Evolutionary conservation across 1,284 basidiomycete species (phyloP), one percentile per base, ranked within the genome.

Genomic region (Bondarzewia mesenterica): DNA sequence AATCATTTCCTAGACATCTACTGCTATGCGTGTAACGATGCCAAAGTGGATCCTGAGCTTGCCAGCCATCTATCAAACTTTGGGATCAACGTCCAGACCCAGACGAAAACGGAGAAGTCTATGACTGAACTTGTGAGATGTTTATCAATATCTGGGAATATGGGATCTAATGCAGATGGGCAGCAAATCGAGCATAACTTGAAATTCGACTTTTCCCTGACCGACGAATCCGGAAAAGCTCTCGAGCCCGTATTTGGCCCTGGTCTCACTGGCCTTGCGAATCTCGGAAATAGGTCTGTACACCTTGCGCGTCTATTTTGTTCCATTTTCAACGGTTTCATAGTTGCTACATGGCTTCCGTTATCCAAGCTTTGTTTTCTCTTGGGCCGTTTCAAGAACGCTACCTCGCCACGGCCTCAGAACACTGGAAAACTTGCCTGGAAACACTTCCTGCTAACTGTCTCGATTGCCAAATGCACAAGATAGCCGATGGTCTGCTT

Each of bases 131-230:
- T 99, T 49, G 91, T 92, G 52, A 52, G 79, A 47, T 7, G 3
- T 5, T 26, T 1, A 18, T 39, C 12, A n/a, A 21, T 21, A 27
- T 7, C 26, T 35, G 47, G 21, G 14, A 3, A 5, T 5, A n/a
- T 10, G n/a, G 12, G 2, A 20, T n/a, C n/a, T 23, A 14, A 15
- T n/a, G 21, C 1, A 15, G 46, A 53, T 32, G 42, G n/a, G 5
- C 53, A 91, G 89, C 92, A 98, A 87, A 88, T 98, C 58, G 94
- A 97, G 63, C 93, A 98, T 59, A 99, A 99, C 60, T 72, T 97
- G 47, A 85, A 82, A 49, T 98, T 93, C 61, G 94, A 98, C 65
- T 98, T 99, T 64, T 92, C 88, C 3, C 81, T 99, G 60, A 93
- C 88, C 0, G 82, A 80, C n/a, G 90, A 94, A 50, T 86, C 92